Conservation (phyloP, 2,329 filamentous ascomycete genomes). For the Pseudohalonectria lignicola region DNA sequence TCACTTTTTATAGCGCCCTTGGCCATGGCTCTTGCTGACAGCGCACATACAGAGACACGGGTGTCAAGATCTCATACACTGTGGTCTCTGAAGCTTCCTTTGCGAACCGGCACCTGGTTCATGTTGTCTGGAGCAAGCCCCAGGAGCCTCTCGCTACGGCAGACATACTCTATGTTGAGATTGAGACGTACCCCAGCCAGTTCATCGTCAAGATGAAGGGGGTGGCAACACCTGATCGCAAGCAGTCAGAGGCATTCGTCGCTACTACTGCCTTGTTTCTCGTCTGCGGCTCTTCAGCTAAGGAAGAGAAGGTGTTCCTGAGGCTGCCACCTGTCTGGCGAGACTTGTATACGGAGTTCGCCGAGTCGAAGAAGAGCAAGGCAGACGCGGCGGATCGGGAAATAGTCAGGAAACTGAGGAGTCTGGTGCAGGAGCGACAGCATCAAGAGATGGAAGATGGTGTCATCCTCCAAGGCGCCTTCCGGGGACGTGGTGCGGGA, state of each 20-base stretch:
- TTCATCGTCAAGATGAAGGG: conserved; percentile 64
- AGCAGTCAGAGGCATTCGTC: conserved; percentile 80
- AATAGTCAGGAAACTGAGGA: conserved; percentile 55
- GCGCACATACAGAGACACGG: conserved; percentile 49
- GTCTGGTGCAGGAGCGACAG: conserved; percentile 56
- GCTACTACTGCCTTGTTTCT: conserved; percentile 75
- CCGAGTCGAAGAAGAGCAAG: conserved; percentile 57
- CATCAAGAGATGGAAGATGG: conserved; percentile 63
- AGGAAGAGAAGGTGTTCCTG: conserved; percentile 77
- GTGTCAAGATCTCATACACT: conserved; percentile 55
- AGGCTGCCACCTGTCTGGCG: conserved; percentile 72
- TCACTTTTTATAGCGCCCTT: not conserved
- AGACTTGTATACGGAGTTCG: conserved; percentile 75
- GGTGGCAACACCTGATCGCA: conserved; percentile 61
- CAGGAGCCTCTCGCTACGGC: conserved; percentile 37
- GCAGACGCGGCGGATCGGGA: conserved; percentile 60
- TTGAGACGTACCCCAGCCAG: conserved; percentile 32
- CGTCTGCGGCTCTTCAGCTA: conserved; percentile 64
- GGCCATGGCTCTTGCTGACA: not conserved
- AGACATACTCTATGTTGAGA: conserved; percentile 30
- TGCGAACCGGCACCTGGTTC: conserved; percentile 64
- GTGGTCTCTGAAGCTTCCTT: conserved; percentile 64
- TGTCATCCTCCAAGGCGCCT: conserved; percentile 66
- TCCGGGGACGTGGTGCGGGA: conserved; percentile 46
- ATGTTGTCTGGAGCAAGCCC: conserved; percentile 68